These are phyloP conservation scores for Telfairia occidentalis DNA, from an alignment of 331 rosid genomes.

Conservation along the genomic window DNA sequence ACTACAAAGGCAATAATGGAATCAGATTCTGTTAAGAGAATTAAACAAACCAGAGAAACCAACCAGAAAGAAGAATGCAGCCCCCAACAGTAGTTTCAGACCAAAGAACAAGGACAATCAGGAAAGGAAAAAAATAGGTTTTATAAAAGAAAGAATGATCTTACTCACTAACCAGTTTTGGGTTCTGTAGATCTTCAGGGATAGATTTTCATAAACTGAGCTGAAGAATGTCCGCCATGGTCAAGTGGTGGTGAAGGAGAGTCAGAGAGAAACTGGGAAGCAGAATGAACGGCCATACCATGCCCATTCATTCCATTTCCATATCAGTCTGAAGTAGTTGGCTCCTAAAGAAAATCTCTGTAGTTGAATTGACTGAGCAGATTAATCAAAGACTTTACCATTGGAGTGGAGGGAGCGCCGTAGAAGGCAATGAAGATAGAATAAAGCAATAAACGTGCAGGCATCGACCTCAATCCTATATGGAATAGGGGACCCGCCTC, in stretches of 20 bases:
- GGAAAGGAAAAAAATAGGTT: not conserved
- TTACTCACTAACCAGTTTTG: not conserved
- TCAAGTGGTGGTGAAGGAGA: not conserved
- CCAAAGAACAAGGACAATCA: not conserved
- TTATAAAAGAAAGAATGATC: not conserved
- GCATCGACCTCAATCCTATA: not conserved
- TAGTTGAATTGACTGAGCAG: not conserved
- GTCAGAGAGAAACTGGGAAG: not conserved
- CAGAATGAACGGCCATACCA: not conserved
- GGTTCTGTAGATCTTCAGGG: not conserved
- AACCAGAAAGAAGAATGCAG: slow-evolving; percentile 2
- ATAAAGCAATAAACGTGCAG: slow-evolving; percentile 6
- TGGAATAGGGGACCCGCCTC: slow-evolving; percentile 12
- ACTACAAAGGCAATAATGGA: too few species aligned
- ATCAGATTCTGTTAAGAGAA: not conserved
- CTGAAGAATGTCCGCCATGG: not conserved
- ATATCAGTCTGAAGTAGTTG: not conserved
- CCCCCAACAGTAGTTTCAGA: not conserved
- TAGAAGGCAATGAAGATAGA: not conserved
- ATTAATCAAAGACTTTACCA: slow-evolving; percentile 5
- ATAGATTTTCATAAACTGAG: not conserved
- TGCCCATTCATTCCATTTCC: not conserved
- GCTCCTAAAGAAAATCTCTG: not conserved
- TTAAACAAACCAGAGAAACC: not conserved
- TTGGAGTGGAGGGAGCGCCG: slow-evolving; percentile 3